Evolutionary conservation across 768 basidiomycete species (phyloP).

Genomic region (Steccherinum ochraceum): DNA sequence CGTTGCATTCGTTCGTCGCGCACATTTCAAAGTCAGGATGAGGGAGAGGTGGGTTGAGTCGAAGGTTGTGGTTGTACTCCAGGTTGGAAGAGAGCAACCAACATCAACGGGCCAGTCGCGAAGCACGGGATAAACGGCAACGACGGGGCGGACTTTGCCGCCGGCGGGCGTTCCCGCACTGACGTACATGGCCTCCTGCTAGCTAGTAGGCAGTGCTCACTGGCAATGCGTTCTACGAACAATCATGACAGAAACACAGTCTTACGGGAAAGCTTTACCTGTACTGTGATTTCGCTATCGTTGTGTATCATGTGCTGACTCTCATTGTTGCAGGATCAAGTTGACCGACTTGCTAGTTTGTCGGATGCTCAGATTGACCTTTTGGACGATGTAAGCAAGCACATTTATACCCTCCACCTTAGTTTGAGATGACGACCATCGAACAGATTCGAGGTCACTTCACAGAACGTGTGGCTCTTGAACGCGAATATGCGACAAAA

Average conservation of each 20-base stretch:
- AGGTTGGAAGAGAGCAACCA: too few species aligned
- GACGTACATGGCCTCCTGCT: too few species aligned
- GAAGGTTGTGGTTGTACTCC: too few species aligned
- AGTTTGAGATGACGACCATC: background rate
- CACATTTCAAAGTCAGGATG: too few species aligned
- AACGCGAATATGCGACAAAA: constrained; percentile 75
- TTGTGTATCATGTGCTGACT: constrained; percentile 8
- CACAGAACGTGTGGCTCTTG: constrained; percentile 56
- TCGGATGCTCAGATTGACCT: constrained; percentile 64
- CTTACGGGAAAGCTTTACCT: constrained; percentile 49
- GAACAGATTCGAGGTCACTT: constrained; percentile 68
- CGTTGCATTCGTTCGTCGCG: too few species aligned
- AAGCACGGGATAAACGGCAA: too few species aligned
- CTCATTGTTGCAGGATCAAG: constrained; percentile 53
- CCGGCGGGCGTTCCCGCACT: too few species aligned
- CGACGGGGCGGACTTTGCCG: too few species aligned
- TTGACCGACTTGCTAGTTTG: constrained; percentile 50
- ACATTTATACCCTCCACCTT: background rate
- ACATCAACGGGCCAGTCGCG: too few species aligned
- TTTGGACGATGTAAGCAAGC: constrained; percentile 50
- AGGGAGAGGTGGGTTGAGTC: too few species aligned
- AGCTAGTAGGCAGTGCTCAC: too few species aligned
- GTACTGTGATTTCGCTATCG: constrained; percentile 27
- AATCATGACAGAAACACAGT: constrained; percentile 24
- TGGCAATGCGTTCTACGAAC: too few species aligned